Evolutionary conservation across 345 rosid genomes (phyloP), one percentile per base, ranked within the genome.

Genomic region (Kandelia obovata): DNA sequence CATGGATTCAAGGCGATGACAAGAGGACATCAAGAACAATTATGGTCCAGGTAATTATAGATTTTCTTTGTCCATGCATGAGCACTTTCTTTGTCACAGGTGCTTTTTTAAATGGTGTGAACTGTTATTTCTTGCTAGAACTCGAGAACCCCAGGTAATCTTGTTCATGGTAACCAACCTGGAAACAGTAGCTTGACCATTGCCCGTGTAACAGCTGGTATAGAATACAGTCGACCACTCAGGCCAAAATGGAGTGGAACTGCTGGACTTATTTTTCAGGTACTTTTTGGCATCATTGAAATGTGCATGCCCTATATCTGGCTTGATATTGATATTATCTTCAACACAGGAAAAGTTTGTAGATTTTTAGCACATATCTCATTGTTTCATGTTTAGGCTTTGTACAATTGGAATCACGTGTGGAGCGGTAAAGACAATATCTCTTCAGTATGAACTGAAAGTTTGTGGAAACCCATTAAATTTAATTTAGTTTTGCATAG

Each of bases 1-100:
- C 99, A 47, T 95, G 99, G 99, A 95, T 95, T 80, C 90, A 89
- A 83, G 97, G 97, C 60, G 96, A 92, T 66, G 97, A 95, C 80
- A 95, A 92, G 74, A 84, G 89, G 73, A 92, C 96, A 67, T 90
- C 97, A 62, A 87, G 96, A 74, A 87, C 97, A 53, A 86, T 89
- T 73, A 88, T 83, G 92, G 83, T 92, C 76, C 99, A 92, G 96
- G 99, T 95, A 80, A 35, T 35, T 11, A 25, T 58, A 58, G 9
- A 15, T 55, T 74, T 15, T 58, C 20, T 61, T 56, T 62, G 5
- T 56, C 28, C 43, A 13, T 5, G 52, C 66, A 15, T 21, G 37
- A 4, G 19, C 17, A 43, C 20, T 35, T 47, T 13, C 63, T 43
- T 58, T 19, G 20, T 39, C 31, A 58, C 43, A 19, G 13, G 35